Conservation (phyloP, 352 stramenopile species). For the Phytophthora chlamydospora region DNA sequence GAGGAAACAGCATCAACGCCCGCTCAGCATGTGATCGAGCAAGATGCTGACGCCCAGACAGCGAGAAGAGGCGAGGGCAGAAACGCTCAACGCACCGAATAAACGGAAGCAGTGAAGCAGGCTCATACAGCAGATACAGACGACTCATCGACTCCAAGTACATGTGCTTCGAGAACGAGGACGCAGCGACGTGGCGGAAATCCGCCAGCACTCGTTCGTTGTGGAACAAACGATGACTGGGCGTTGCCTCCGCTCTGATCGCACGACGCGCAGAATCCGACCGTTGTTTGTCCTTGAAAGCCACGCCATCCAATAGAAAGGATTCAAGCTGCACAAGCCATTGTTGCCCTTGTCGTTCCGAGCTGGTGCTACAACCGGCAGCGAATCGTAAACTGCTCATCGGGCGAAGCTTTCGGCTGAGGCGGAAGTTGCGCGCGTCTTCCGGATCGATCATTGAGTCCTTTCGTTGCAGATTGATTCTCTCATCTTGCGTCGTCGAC, state of each 20-base stretch:
- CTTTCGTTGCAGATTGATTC: constrained; percentile 27
- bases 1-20: constrained; percentile 66
- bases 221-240: constrained; percentile 85
- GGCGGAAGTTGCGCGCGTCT: constrained; percentile 55
- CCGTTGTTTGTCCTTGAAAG: constrained; percentile 43
- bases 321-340: constrained; percentile 80
- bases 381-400: constrained; percentile 86
- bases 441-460: constrained; percentile 37
- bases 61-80: constrained; percentile 70
- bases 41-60: constrained; percentile 49
- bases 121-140: constrained; percentile 79
- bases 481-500: constrained; percentile 5
- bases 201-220: constrained; percentile 74
- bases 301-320: constrained; percentile 61
- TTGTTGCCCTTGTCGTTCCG: constrained; percentile 56
- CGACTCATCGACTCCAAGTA: constrained; percentile 87
- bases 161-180: constrained; percentile 88
- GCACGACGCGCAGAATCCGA: not conserved
- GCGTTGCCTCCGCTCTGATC: constrained; percentile 33
- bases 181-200: constrained; percentile 67
- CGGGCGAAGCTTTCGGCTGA: constrained; percentile 76
- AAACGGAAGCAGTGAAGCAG: constrained; percentile 59
- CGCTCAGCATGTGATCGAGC: constrained; percentile 71
- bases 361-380: constrained; percentile 59
- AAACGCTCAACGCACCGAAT: constrained; percentile 62